phyloP scores from a whole-genome alignment of 768 basidiomycete species.

The Albatrellus ellisii region DNA sequence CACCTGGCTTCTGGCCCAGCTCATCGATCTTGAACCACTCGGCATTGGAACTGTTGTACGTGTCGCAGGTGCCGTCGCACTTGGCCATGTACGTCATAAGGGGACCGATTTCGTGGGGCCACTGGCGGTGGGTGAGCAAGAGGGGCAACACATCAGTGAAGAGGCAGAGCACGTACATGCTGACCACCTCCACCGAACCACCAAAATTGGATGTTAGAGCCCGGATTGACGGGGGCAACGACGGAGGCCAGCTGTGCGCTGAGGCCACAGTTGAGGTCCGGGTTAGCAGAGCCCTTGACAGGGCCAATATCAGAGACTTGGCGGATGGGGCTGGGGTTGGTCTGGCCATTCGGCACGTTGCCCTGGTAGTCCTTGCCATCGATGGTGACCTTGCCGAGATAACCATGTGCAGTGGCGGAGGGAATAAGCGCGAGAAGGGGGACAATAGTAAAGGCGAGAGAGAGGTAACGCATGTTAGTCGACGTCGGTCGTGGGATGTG shows the following conservation, averaged over 20 bases:
- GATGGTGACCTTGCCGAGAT: slow-evolving; percentile 7
- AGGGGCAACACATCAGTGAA: not conserved
- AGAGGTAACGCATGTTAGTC: not conserved
- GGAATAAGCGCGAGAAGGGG: slow-evolving; percentile 16
- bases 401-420: slow-evolving; percentile 8
- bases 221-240: slow-evolving; percentile 44
- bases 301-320: slow-evolving; percentile 27
- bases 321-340: slow-evolving; percentile 21
- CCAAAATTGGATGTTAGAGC: slow-evolving; percentile 33
- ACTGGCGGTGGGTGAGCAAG: slow-evolving; percentile 16
- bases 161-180: slow-evolving; percentile 14
- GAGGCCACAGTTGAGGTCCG: slow-evolving; percentile 45
- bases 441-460: not conserved
- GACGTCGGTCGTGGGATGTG: slow-evolving; percentile 2
- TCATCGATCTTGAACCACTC: slow-evolving; percentile 57
- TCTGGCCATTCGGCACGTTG: slow-evolving; percentile 6
- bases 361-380: slow-evolving; percentile 9
- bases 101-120: slow-evolving; percentile 54
- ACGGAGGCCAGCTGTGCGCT: slow-evolving; percentile 31
- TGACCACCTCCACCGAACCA: slow-evolving; percentile 34
- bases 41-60: slow-evolving; percentile 45
- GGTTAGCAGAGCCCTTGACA: slow-evolving; percentile 40
- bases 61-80: slow-evolving; percentile 43
- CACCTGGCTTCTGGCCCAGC: slow-evolving; percentile 15
- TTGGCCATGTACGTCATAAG: slow-evolving; percentile 63